Base-by-base conservation (phyloP, 345 rosid genomes). In the Cardamine resedifolia region DNA sequence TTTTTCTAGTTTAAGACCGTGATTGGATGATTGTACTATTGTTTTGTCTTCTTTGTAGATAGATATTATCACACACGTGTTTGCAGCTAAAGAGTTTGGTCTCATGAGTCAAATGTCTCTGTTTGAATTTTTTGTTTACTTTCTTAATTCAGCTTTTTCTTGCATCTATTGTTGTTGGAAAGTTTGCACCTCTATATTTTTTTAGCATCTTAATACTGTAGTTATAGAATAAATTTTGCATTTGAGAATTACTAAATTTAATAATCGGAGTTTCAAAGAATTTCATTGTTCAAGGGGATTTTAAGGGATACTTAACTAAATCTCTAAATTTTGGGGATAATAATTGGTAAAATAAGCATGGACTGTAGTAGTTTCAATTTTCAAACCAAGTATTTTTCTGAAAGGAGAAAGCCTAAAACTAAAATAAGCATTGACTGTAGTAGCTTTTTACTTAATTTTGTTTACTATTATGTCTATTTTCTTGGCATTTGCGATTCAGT, bases 41-140 rank as follows among this genome's bases (percentile, higher is more conserved):
- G 62, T 60, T 75, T 60, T 44, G 57, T 59, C 73, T 58, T 60
- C 57, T 18, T 52, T 75, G 79, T 75, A 61, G 79, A 75, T 75
- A 75, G 55, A 59, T 66, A 66, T 59, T 58, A 44, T 60, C 68
- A 58, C 73, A 59, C 27, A 19, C 34, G 50, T 66, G 8, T 73
- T 66, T 48, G 48, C 70, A 44, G 45, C 48, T 63, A 15, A 24
- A 58, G 68, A 39, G 31, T 75, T 49, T 66, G 56, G 68, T 68
- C 60, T 51, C 78, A 51, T 52, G 73, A 44, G 31, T 45, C 57
- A 8, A 30, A 57, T 65, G 41, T 66, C 52, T 66, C 44, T 73
- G 59, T 58, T 38, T 45, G 66, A 66, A 66, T 26, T 39, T 64
- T 39, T 55, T n/a, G 27, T 24, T 59, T 47, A 36, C 26, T 52